Conservation (phyloP, 192 early-diverging fungal genomes). For the Rhizophagus clarus region DNA sequence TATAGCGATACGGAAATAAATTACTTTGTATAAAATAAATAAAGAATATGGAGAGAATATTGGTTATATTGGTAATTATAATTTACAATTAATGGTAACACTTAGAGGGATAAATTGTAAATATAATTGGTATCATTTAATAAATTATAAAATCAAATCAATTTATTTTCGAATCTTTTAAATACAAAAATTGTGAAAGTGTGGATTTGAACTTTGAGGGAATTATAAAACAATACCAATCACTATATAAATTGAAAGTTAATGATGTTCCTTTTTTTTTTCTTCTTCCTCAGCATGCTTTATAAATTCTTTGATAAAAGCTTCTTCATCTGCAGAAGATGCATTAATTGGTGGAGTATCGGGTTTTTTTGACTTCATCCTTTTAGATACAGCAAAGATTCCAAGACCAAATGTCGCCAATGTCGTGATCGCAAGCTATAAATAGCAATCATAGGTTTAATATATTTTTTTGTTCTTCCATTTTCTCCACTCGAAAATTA, state of each 20-base stretch:
- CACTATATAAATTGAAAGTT: background rate
- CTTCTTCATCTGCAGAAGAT: constrained; percentile 47
- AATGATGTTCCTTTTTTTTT: constrained; percentile 31
- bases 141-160: no score
- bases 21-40: no score
- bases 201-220: background rate
- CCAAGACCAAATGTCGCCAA: background rate
- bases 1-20: no score
- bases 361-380: background rate
- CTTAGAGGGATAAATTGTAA: no score
- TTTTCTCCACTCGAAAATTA: background rate
- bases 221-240: background rate
- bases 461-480: background rate
- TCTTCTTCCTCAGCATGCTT: constrained; percentile 42
- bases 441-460: background rate
- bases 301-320: constrained; percentile 52
- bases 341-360: constrained; percentile 47
- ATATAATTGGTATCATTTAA: no score
- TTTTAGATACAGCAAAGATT: background rate
- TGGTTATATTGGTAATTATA: no score
- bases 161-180: no score
- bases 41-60: no score
- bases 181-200: no score
- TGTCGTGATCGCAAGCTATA: constrained; percentile 6
- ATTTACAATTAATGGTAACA: no score